Conservation (phyloP, 1,139 yeast genomes). For the Kodamaea arcana region DNA sequence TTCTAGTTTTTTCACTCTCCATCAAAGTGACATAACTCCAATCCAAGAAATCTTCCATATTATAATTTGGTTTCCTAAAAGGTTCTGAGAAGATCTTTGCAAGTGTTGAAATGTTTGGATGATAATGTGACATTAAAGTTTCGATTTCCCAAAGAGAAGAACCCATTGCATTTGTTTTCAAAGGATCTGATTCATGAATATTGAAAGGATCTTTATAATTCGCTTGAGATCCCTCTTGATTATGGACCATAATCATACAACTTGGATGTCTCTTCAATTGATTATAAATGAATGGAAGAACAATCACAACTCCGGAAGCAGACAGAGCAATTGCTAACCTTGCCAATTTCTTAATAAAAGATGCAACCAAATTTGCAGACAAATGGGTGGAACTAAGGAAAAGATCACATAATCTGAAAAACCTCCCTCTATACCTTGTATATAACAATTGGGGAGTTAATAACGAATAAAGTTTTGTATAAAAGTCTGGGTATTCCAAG, state of each 20-base stretch:
- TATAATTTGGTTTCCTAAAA: slow-evolving; percentile 79
- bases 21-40: slow-evolving; percentile 78
- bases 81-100: slow-evolving; percentile 89
- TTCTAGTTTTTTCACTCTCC: slow-evolving; percentile 71
- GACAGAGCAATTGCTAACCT: slow-evolving; percentile 75
- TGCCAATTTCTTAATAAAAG: slow-evolving; percentile 81
- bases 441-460: slow-evolving; percentile 73
- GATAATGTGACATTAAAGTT: slow-evolving; percentile 80
- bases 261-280: slow-evolving; percentile 86
- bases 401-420: slow-evolving; percentile 79
- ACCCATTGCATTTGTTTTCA: slow-evolving; percentile 70
- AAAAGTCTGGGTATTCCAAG: slow-evolving; percentile 91
- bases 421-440: slow-evolving; percentile 79
- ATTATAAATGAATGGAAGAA: slow-evolving; percentile 89
- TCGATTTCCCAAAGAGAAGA: slow-evolving; percentile 93
- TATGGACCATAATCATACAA: slow-evolving; percentile 86
- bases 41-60: slow-evolving; percentile 90
- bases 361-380: slow-evolving; percentile 78
- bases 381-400: slow-evolving; percentile 86
- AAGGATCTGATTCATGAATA: slow-evolving; percentile 63
- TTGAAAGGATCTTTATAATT: slow-evolving; percentile 65
- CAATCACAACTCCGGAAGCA: slow-evolving; percentile 83
- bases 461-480: slow-evolving; percentile 72
- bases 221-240: slow-evolving; percentile 23
- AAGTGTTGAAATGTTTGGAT: slow-evolving; percentile 90